These are phyloP conservation scores for Schizonepeta tenuifolia DNA, from an alignment of 257 asterid species.

Conservation along the genomic window DNA sequence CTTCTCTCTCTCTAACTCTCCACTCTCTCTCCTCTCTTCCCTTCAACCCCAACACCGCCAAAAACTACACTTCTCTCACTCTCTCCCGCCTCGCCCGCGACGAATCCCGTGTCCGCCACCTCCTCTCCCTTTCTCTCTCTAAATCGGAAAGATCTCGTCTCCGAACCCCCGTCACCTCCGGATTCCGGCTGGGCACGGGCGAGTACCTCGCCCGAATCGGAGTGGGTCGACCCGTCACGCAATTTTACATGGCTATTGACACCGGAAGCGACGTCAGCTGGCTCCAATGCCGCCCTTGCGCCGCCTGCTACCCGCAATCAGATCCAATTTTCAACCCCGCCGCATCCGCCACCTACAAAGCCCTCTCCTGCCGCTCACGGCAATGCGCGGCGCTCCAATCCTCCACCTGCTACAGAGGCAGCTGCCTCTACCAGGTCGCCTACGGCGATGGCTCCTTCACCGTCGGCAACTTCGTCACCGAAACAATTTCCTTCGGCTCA, in stretches of 20 bases:
- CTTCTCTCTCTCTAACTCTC: slow-evolving; percentile 43
- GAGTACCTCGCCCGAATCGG: slow-evolving; percentile 80
- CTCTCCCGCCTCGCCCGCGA: slow-evolving; percentile 61
- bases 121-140: slow-evolving; percentile 42
- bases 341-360: slow-evolving; percentile 49
- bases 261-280: slow-evolving; percentile 80
- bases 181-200: slow-evolving; percentile 61
- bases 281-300: slow-evolving; percentile 83
- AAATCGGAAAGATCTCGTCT: not conserved
- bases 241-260: slow-evolving; percentile 56
- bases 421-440: slow-evolving; percentile 57
- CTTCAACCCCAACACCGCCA: not conserved
- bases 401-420: slow-evolving; percentile 43
- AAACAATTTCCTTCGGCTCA: slow-evolving; percentile 62
- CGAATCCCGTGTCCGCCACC: slow-evolving; percentile 50
- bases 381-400: slow-evolving; percentile 51
- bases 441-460: slow-evolving; percentile 84
- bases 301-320: slow-evolving; percentile 61
- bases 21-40: slow-evolving; percentile 53
- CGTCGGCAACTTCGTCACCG: slow-evolving; percentile 63
- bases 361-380: slow-evolving; percentile 48
- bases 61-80: slow-evolving; percentile 58
- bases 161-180: slow-evolving; percentile 62
- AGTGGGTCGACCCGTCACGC: slow-evolving; percentile 61
- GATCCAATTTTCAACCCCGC: slow-evolving; percentile 67